These are phyloP conservation scores for Ramaria sp. DNA, from an alignment of 768 basidiomycete genomes.

Conservation along the genomic window DNA sequence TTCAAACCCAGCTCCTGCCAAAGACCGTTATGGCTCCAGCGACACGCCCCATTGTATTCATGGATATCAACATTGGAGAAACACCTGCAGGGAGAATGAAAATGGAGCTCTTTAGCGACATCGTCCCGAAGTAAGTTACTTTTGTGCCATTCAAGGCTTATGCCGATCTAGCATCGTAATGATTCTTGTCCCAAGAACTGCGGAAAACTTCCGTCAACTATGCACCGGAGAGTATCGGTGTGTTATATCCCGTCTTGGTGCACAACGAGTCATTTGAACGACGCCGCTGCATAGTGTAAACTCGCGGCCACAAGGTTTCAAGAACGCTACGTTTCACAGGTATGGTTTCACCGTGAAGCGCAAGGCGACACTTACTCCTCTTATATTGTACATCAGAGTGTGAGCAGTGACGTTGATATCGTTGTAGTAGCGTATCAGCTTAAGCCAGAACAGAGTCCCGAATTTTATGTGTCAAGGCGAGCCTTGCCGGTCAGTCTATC, in stretches of 20 bases:
- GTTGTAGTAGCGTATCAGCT: not conserved
- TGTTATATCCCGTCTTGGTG: slow-evolving; percentile 10
- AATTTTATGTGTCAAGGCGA: slow-evolving; percentile 96
- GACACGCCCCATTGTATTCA: slow-evolving; percentile 82
- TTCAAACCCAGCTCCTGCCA: not conserved
- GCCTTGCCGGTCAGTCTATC: slow-evolving; percentile 11
- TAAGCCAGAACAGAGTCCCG: slow-evolving; percentile 43
- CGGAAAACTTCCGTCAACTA: slow-evolving; percentile 94
- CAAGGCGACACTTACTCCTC: not conserved
- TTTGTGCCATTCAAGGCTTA: not conserved
- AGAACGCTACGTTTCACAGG: slow-evolving; percentile 87
- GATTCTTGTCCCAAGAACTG: slow-evolving; percentile 48
- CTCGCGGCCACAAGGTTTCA: slow-evolving; percentile 82
- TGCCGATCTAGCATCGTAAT: not conserved
- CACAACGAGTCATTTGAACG: not conserved
- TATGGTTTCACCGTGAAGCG: slow-evolving; percentile 24
- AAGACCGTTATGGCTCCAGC: slow-evolving; percentile 1
- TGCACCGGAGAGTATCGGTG: slow-evolving; percentile 97
- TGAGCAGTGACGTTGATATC: slow-evolving; percentile 22
- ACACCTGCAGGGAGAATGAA: slow-evolving; percentile 91
- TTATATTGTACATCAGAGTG: slow-evolving; percentile 44
- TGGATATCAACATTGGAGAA: slow-evolving; percentile 95
- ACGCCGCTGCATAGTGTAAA: slow-evolving; percentile 44
- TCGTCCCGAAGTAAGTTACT: slow-evolving; percentile 75
- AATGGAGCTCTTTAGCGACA: slow-evolving; percentile 95